phyloP scores from a whole-genome alignment of 345 rosid species.

The Eucalyptus marginata region DNA sequence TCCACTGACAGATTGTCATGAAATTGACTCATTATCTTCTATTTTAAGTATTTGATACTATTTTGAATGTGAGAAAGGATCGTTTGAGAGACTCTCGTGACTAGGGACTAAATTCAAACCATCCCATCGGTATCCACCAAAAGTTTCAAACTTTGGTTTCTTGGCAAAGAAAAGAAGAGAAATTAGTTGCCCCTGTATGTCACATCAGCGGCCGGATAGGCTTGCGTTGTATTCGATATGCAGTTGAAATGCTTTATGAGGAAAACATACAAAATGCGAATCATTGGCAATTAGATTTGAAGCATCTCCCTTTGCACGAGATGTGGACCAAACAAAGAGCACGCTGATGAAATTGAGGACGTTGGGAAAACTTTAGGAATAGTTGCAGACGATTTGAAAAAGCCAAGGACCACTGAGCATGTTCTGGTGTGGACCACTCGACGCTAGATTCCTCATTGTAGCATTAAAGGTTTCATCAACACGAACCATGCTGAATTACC shows the following conservation, averaged over 20 bases:
- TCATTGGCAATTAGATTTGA: not conserved
- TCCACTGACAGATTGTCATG: not conserved
- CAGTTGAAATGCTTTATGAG: not conserved
- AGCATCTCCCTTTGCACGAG: not conserved
- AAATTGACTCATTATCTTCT: not conserved
- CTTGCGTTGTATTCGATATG: not conserved
- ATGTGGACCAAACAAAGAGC: not conserved
- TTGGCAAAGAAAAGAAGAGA: not conserved
- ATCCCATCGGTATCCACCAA: not conserved
- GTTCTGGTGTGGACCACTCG: not conserved
- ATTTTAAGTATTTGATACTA: not conserved
- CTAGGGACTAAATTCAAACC: not conserved
- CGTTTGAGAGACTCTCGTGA: not conserved
- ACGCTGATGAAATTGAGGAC: not conserved
- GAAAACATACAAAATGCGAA: not conserved
- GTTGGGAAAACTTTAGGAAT: not conserved
- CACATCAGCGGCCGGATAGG: not conserved
- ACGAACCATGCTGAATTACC: not conserved
- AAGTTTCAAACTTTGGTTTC: not conserved
- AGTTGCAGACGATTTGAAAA: not conserved
- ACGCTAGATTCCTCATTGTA: not conserved
- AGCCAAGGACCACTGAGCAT: not conserved
- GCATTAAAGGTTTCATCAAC: not conserved
- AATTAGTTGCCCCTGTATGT: not conserved
- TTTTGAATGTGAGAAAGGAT: not conserved